Evolutionary conservation across 352 stramenopile species (phyloP).

Genomic region (Phytophthora crassamura): DNA sequence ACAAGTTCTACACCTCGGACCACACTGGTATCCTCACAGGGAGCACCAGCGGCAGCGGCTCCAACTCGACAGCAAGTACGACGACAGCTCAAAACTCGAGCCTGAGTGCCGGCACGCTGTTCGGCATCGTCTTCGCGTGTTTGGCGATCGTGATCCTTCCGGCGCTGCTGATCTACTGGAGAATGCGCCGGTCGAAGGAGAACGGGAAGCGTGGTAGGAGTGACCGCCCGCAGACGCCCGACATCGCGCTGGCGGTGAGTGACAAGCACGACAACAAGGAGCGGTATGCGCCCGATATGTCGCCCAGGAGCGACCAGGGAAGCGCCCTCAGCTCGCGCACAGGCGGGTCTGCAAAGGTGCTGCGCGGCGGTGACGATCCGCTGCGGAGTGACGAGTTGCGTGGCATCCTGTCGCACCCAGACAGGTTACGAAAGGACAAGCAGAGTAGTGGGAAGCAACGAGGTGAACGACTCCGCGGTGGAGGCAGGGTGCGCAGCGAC

Average conservation of each 20-base stretch:
- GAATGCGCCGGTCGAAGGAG: slow-evolving; percentile 24
- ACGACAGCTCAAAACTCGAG: slow-evolving; percentile 21
- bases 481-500: slow-evolving; percentile 18
- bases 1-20: slow-evolving; percentile 47
- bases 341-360: slow-evolving; percentile 15
- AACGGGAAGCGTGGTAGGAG: slow-evolving; percentile 6
- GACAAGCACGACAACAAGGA: slow-evolving; percentile 39
- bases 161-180: slow-evolving; percentile 36
- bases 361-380: slow-evolving; percentile 36
- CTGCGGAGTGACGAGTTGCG: slow-evolving; percentile 21
- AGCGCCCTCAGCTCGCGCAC: slow-evolving; percentile 29
- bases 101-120: slow-evolving; percentile 28
- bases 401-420: slow-evolving; percentile 3
- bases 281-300: slow-evolving; percentile 36
- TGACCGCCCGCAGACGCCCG: slow-evolving; percentile 9
- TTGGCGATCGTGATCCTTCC: slow-evolving; percentile 37
- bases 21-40: slow-evolving; percentile 18
- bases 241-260: slow-evolving; percentile 35
- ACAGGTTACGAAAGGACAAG: slow-evolving; percentile 26
- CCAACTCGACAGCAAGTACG: slow-evolving; percentile 4
- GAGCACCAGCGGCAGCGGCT: slow-evolving; percentile 13
- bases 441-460: slow-evolving; percentile 12
- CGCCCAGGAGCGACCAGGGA: slow-evolving; percentile 25
- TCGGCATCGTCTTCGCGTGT: slow-evolving; percentile 42
- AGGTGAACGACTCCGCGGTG: slow-evolving; percentile 15